These are phyloP conservation scores for Agrocybe chaxingu DNA, from an alignment of 768 basidiomycete species.

Conservation along the genomic window DNA sequence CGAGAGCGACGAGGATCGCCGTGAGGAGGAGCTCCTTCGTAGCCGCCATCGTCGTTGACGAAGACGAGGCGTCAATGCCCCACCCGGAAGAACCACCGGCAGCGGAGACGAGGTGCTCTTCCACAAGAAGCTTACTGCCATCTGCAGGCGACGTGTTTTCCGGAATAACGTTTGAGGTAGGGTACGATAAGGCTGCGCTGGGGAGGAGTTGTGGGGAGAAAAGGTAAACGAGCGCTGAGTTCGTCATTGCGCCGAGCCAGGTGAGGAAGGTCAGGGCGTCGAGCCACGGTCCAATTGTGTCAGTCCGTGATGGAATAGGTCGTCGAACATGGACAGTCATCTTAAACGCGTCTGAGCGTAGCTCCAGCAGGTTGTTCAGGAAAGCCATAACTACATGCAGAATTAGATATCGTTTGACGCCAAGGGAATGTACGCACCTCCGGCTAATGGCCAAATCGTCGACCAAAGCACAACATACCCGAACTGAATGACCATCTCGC, in stretches of 20 bases:
- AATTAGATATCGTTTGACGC: neutral
- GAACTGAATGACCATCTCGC: constrained; percentile 96
- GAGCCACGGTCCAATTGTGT: constrained; percentile 94
- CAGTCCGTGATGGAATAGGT: constrained; percentile 83
- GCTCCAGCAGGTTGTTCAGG: constrained; percentile 89
- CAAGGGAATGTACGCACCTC: constrained; percentile 41
- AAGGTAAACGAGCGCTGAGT: constrained; percentile 70
- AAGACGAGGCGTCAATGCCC: constrained; percentile 20
- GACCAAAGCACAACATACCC: constrained; percentile 93
- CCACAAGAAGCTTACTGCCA: constrained; percentile 6
- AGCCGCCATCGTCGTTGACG: constrained; percentile 26
- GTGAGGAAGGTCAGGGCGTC: constrained; percentile 83
- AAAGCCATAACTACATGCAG: constrained; percentile 63
- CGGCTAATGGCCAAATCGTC: constrained; percentile 90
- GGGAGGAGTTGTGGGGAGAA: constrained; percentile 18
- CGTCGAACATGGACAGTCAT: constrained; percentile 81
- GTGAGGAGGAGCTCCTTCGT: constrained; percentile 54
- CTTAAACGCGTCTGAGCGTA: constrained; percentile 94
- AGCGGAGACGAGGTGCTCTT: constrained; percentile 16
- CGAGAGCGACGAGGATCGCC: constrained; percentile 70
- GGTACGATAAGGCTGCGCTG: neutral
- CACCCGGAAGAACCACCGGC: constrained; percentile 9
- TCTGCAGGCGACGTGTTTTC: neutral
- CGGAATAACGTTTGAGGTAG: neutral
- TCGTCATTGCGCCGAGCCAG: constrained; percentile 87